Percentiles rank a stretch among this genome's conserved stretches.
Evolutionary conservation across 2,329 filamentous ascomycete genomes (phyloP).

Genomic region (Pyrenophora graminea): DNA sequence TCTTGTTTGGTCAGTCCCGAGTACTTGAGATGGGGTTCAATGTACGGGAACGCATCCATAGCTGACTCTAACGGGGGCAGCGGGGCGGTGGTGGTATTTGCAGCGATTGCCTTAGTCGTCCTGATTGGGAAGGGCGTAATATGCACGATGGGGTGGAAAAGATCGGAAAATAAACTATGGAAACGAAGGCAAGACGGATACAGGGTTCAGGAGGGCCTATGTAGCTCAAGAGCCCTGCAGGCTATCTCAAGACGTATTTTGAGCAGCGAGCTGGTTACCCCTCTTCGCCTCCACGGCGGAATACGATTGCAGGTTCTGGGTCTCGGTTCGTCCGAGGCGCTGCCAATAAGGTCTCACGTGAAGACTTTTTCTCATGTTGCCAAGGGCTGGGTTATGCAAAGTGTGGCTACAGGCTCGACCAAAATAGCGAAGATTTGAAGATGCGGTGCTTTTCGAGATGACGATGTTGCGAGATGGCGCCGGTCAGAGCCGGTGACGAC

Average conservation of each 20-base stretch:
- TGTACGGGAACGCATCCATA: conserved; percentile 14
- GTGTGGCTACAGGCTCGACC: conserved; percentile 1
- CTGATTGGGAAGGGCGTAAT: conserved; percentile 17
- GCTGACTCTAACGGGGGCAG: conserved; percentile 1
- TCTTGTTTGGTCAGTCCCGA: conserved; percentile 9
- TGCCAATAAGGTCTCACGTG: conserved; percentile 11
- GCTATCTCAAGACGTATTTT: neutral
- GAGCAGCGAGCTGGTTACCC: conserved; percentile 11
- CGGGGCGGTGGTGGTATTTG: neutral
- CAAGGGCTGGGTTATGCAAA: conserved; percentile 6
- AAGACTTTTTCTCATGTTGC: conserved; percentile 1
- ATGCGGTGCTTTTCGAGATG: neutral
- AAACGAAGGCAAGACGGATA: neutral
- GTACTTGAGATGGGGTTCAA: conserved; percentile 11
- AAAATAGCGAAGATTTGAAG: neutral
- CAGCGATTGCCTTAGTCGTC: conserved; percentile 11
- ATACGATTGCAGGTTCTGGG: conserved; percentile 8
- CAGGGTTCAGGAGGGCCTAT: conserved; percentile 1
- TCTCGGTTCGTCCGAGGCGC: conserved; percentile 5
- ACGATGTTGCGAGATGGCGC: conserved; percentile 8
- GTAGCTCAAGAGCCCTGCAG: neutral
- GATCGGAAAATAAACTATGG: conserved; percentile 2
- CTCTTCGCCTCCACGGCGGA: conserved; percentile 13
- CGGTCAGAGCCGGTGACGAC: conserved; percentile 3
- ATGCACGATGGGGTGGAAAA: conserved; percentile 9